Conservation (phyloP, 139 green algal genomes). For the Desmodesmus armatus region DNA sequence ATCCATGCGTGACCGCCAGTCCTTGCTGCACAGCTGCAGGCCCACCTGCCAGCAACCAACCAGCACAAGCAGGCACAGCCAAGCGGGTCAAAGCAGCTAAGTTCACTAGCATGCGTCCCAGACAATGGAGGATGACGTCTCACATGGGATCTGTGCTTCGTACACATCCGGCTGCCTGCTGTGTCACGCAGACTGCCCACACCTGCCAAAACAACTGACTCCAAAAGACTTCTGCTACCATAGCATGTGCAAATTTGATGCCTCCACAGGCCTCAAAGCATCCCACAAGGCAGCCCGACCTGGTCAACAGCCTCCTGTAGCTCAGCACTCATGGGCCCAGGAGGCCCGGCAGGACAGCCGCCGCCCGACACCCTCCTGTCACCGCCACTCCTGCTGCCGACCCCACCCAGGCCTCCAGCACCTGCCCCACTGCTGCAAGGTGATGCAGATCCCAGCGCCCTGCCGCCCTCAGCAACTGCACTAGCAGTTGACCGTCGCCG, state of each 20-base stretch:
- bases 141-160: neutral
- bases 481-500: neutral
- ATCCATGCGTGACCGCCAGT: constrained; percentile 66
- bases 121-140: neutral
- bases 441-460: too few species aligned
- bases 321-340: constrained; percentile 34
- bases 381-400: neutral
- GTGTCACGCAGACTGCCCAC: too few species aligned
- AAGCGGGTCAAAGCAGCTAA: too few species aligned
- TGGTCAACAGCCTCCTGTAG: constrained; percentile 39
- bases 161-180: too few species aligned
- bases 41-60: constrained; percentile 13
- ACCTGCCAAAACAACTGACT: neutral
- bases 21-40: constrained; percentile 51
- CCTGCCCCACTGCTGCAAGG: neutral
- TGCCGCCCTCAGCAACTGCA: too few species aligned
- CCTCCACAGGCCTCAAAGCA: neutral
- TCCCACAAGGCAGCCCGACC: neutral
- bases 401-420: neutral
- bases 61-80: too few species aligned
- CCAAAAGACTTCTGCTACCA: neutral
- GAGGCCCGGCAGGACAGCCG: neutral
- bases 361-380: too few species aligned
- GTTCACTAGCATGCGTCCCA: too few species aligned
- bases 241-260: too few species aligned